phyloP scores from a whole-genome alignment of 257 asterid species.

The Jacaranda mimosifolia region DNA sequence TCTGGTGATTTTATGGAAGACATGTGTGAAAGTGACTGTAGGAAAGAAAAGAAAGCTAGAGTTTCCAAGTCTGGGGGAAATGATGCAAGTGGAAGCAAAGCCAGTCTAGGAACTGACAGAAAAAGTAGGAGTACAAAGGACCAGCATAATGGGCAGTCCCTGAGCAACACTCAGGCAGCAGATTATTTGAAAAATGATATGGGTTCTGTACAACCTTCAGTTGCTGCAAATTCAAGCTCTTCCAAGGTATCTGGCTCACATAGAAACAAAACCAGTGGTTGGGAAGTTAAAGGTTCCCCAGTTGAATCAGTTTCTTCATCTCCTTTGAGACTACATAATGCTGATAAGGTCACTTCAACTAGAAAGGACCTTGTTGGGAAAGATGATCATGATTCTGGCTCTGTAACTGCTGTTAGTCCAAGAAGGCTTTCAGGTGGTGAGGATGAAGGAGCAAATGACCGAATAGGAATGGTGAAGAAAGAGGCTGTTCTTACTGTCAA shows the following conservation, averaged over 20 bases:
- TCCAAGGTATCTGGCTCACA: slow-evolving; percentile 95
- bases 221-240: slow-evolving; percentile 95
- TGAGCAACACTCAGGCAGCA: slow-evolving; percentile 48
- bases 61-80: slow-evolving; percentile 72
- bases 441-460: slow-evolving; percentile 46
- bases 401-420: slow-evolving; percentile 52
- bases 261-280: slow-evolving; percentile 66
- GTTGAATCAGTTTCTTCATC: slow-evolving; percentile 98
- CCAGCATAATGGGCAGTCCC: slow-evolving; percentile 46
- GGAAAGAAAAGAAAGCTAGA: slow-evolving; percentile 82
- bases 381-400: slow-evolving; percentile 58
- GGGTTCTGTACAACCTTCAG: slow-evolving; percentile 66
- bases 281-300: slow-evolving; percentile 86
- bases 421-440: slow-evolving; percentile 60
- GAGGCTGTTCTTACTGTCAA: slow-evolving; percentile 48
- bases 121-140: slow-evolving; percentile 54
- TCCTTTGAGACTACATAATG: slow-evolving; percentile 64
- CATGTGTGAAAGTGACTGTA: slow-evolving; percentile 54
- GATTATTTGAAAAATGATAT: slow-evolving; percentile 68
- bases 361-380: slow-evolving; percentile 51
- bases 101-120: slow-evolving; percentile 47
- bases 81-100: slow-evolving; percentile 58
- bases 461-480: slow-evolving; percentile 47
- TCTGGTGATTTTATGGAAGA: slow-evolving; percentile 54
- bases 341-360: slow-evolving; percentile 54